These are phyloP conservation scores for Scheffersomyces insectosa DNA, from an alignment of 1,139 yeast species.

Conservation along the genomic window DNA sequence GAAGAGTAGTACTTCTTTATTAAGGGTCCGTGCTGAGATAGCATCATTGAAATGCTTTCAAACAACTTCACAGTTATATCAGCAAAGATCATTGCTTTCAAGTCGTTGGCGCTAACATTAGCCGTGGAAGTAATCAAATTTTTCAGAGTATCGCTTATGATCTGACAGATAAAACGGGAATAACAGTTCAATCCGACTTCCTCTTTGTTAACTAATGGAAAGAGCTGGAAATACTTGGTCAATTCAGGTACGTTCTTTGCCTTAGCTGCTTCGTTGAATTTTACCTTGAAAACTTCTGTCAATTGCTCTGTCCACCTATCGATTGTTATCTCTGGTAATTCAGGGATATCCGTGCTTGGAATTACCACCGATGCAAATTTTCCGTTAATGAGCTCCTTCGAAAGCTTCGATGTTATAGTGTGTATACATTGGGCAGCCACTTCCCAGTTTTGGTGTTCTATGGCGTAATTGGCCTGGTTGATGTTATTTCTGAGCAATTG, in stretches of 20 bases:
- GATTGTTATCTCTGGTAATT: conserved; percentile 63
- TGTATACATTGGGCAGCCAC: conserved; percentile 67
- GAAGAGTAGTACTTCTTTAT: conserved; percentile 70
- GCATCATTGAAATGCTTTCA: conserved; percentile 81
- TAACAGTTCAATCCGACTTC: conserved; percentile 76
- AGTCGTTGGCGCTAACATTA: conserved; percentile 32
- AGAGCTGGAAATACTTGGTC: conserved; percentile 78
- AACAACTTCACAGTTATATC: conserved; percentile 73
- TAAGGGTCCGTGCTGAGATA: conserved; percentile 82
- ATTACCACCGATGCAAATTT: conserved; percentile 77
- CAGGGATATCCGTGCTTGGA: conserved; percentile 92
- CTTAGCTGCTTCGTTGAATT: conserved; percentile 71
- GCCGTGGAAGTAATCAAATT: conserved; percentile 47
- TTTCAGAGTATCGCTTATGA: conserved; percentile 79
- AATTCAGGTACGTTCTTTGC: conserved; percentile 65
- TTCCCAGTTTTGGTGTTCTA: conserved; percentile 69
- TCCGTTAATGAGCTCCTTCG: conserved; percentile 56
- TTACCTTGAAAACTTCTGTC: conserved; percentile 55
- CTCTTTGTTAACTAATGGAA: conserved; percentile 80
- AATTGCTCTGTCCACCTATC: conserved; percentile 60
- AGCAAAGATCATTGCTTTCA: conserved; percentile 54
- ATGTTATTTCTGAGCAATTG: conserved; percentile 64
- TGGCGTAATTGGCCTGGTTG: conserved; percentile 66
- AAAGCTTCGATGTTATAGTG: conserved; percentile 51
- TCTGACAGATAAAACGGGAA: conserved; percentile 81